Evolutionary conservation across 129 eudicot species (phyloP).

Genomic region (Tagetes erecta): DNA sequence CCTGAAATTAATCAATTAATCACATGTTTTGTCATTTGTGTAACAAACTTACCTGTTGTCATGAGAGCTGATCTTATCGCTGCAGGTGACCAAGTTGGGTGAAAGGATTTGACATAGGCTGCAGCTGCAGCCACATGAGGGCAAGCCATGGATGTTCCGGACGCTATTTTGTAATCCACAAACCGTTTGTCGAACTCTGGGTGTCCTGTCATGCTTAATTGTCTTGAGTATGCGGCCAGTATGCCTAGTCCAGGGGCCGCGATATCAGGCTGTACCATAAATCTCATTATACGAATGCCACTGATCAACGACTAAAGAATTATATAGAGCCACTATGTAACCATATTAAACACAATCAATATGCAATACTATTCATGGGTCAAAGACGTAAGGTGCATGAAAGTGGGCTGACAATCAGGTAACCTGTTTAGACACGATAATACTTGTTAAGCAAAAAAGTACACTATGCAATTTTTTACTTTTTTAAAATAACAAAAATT

Average conservation of each 20-base stretch:
- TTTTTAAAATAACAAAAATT: too few species aligned
- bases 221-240: constrained; percentile 68
- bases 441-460: too few species aligned
- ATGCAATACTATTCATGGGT: too few species aligned
- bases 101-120: constrained; percentile 82
- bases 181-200: constrained; percentile 42
- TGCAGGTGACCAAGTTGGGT: constrained; percentile 82
- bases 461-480: too few species aligned
- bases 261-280: constrained; percentile 69
- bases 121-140: constrained; percentile 90
- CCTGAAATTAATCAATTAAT: too few species aligned
- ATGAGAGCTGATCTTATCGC: constrained; percentile 91
- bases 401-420: too few species aligned
- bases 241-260: constrained; percentile 82
- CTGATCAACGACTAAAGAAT: neutral
- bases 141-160: constrained; percentile 93
- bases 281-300: neutral
- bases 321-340: too few species aligned
- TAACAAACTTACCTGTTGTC: constrained; percentile 64
- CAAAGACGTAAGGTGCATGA: too few species aligned
- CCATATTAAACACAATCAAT: too few species aligned
- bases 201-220: constrained; percentile 36
- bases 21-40: too few species aligned
- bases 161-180: constrained; percentile 45
- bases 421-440: too few species aligned